These are phyloP conservation scores for Mucor indicus DNA, from an alignment of 371 early-diverging fungal genomes.

Conservation along the genomic window DNA sequence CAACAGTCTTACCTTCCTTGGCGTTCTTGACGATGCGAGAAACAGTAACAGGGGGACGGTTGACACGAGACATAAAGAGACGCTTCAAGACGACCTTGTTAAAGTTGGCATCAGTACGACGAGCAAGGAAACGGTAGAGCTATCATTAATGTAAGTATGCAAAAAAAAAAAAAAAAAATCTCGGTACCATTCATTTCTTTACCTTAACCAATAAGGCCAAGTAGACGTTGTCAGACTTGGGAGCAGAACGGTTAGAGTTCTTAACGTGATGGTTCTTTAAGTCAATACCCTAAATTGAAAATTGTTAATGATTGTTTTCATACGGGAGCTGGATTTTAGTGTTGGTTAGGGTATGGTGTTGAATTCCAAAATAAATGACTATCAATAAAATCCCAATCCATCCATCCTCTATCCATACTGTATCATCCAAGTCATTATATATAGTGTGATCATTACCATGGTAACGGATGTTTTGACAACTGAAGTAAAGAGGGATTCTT, in stretches of 20 bases:
- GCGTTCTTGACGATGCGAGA: slow-evolving; percentile 82
- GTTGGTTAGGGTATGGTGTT: no score
- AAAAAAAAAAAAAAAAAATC: slow-evolving; percentile 1
- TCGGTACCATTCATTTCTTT: background rate
- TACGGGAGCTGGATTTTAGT: no score
- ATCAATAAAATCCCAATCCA: no score
- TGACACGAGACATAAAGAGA: slow-evolving; percentile 96
- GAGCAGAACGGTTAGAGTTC: slow-evolving; percentile 84
- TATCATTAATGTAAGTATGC: no score
- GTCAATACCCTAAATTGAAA: slow-evolving; percentile 93
- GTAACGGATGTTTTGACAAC: slow-evolving; percentile 28
- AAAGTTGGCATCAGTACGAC: slow-evolving; percentile 97
- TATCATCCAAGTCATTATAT: no score
- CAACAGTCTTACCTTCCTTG: slow-evolving; percentile 80
- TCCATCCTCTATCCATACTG: no score
- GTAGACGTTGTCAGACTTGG: slow-evolving; percentile 92
- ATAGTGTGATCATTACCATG: slow-evolving; percentile 21
- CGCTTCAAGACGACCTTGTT: slow-evolving; percentile 98
- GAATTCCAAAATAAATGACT: no score
- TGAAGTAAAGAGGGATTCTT: slow-evolving; percentile 25
- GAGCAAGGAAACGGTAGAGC: slow-evolving; percentile 98
- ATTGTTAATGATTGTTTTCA: no score
- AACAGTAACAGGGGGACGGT: slow-evolving; percentile 94
- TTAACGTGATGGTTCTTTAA: slow-evolving; percentile 93
- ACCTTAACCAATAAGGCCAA: slow-evolving; percentile 92